Evolutionary conservation across 2,329 filamentous ascomycete species (phyloP).

Genomic region (Cordyceps fumosorosea): DNA sequence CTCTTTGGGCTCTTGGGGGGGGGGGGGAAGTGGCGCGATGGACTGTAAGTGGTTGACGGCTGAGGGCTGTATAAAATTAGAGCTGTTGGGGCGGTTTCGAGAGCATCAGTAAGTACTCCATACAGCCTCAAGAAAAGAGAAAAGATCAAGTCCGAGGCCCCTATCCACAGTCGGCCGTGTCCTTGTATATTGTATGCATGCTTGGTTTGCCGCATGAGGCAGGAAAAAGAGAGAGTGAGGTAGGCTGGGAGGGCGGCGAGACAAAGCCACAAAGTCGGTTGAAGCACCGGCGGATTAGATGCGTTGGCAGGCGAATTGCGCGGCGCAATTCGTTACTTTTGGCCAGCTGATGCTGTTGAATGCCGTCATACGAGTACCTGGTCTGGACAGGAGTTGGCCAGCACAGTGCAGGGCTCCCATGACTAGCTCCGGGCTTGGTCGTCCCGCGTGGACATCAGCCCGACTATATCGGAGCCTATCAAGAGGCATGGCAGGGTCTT

Average conservation of each 20-base stretch:
- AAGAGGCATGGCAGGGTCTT: background rate
- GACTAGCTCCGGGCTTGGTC: slow-evolving; percentile 1
- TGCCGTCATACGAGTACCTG: slow-evolving; percentile 5
- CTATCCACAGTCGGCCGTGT: background rate
- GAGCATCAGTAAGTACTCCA: background rate
- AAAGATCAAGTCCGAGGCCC: background rate
- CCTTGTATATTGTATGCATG: background rate
- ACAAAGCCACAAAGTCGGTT: slow-evolving; percentile 7
- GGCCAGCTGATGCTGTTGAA: background rate
- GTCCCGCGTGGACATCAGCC: slow-evolving; percentile 8
- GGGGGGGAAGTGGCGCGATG: slow-evolving; percentile 25
- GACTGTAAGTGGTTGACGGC: slow-evolving; percentile 37
- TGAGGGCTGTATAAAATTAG: slow-evolving; percentile 38
- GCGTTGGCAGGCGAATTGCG: slow-evolving; percentile 10
- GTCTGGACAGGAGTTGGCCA: slow-evolving; percentile 4
- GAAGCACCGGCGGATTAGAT: slow-evolving; percentile 7
- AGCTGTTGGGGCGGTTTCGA: slow-evolving; percentile 9
- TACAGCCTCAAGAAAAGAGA: background rate
- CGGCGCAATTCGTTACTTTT: background rate
- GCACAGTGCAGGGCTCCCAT: slow-evolving; percentile 8
- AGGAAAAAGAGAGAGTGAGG: background rate
- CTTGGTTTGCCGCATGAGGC: too few species aligned
- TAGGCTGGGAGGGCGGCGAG: slow-evolving; percentile 1
- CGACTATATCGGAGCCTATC: slow-evolving; percentile 7
- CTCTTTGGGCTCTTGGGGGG: slow-evolving; percentile 19